Evolutionary conservation across 352 stramenopile species (phyloP), one percentile per base, ranked within the genome.

Genomic region (Globisporangium okanoganense): DNA sequence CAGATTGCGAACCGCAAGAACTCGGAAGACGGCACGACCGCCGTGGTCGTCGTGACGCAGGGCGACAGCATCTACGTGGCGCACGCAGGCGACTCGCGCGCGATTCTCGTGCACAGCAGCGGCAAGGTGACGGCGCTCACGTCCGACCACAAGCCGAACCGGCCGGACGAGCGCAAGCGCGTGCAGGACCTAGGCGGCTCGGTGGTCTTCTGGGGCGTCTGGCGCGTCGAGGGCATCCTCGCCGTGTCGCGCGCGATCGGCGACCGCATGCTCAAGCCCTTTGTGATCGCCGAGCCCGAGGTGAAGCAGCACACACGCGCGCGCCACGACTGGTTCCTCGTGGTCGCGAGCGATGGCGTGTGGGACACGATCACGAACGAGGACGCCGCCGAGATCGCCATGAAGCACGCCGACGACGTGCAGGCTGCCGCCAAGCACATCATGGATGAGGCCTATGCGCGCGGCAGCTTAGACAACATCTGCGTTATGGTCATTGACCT

Each of bases 211-310:
- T 96, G 87, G 84, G 93, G 93, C 22, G 86, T 97, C 38, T 97
- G 90, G 88, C 85, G 94, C 45, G 93, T 98, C n/a, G 85, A 97
- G 68, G 94, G 93, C 36, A 94, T 97, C 52, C 75, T 98, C 45
- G 93, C 93, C 20, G 91, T 98, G 29, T 97, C 89, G 14, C 87
- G 87, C 35, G 88, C 90, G 31, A 97, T 98, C 58, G 94, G 94
- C 16, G 94, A 98, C 67, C 80, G 85, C 33, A 91, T 92, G 72
- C 76, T 98, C 33, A 97, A 97, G 71, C 89, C 85, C 0, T 97
- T 94, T 36, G 90, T 98, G n/a, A 87, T 92, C 3, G 85, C 89
- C 8, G 87, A 97, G 61, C 92, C 92, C 0, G 92, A 97, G 65
- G 82, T 97, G 52, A 88, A 81, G 45, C 70, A 88, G 61, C 71